Conservation (phyloP, 2,329 filamentous ascomycete genomes). For the Aureobasidium sp. region DNA sequence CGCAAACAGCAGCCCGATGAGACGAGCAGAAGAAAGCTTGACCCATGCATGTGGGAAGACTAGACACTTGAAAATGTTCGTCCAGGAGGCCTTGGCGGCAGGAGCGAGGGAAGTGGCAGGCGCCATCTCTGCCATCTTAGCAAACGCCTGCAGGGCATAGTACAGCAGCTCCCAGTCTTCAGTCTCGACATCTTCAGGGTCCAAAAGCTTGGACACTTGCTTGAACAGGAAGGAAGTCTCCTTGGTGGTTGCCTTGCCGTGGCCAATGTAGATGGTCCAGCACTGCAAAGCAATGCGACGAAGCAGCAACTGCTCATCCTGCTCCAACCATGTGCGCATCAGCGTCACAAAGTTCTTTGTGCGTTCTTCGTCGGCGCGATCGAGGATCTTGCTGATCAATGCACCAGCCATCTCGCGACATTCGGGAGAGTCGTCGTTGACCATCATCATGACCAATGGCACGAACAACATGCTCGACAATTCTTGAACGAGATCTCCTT, state of each 20-base stretch:
- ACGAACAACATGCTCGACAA: conserved; percentile 76
- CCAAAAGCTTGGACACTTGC: conserved; percentile 45
- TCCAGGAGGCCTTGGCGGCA: conserved; percentile 62
- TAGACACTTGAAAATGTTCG: conserved; percentile 58
- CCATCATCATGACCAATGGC: conserved; percentile 74
- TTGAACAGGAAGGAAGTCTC: conserved; percentile 56
- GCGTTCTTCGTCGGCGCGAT: conserved; percentile 66
- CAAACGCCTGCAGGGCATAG: conserved; percentile 62
- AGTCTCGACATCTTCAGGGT: conserved; percentile 41
- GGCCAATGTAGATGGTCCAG: conserved; percentile 77
- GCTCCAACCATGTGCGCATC: conserved; percentile 65
- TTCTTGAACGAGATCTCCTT: conserved; percentile 74
- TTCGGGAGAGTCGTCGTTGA: conserved; percentile 80
- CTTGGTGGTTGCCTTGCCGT: conserved; percentile 54
- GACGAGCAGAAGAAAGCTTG: conserved; percentile 66
- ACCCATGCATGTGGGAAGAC: conserved; percentile 60
- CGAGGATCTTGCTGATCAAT: conserved; percentile 74
- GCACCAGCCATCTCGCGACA: conserved; percentile 77
- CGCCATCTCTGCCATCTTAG: conserved; percentile 60
- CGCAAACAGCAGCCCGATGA: conserved; percentile 70
- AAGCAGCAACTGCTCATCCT: conserved; percentile 65
- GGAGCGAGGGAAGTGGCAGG: conserved; percentile 57
- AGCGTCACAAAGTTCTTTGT: conserved; percentile 63
- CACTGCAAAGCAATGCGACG: conserved; percentile 69
- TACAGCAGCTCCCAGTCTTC: conserved; percentile 68